These are phyloP conservation scores for Chrysoporthe cubensis DNA, from an alignment of 2,329 filamentous ascomycete species.

Conservation along the genomic window DNA sequence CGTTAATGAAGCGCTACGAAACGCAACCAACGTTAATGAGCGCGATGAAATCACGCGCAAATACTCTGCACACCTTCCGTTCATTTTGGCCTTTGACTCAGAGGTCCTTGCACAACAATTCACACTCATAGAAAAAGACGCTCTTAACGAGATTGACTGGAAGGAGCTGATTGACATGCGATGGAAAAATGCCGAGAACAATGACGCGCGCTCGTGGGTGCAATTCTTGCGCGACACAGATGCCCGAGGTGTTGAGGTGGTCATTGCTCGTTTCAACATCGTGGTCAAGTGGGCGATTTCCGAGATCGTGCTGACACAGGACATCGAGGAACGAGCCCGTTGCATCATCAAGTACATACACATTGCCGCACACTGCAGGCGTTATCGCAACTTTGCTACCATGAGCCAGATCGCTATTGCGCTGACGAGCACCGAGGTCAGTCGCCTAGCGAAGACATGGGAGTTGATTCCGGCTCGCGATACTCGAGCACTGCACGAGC, in stretches of 20 bases:
- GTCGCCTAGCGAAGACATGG: constrained; percentile 73
- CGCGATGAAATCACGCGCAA: constrained; percentile 39
- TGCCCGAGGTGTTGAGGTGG: constrained; percentile 77
- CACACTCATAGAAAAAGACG: constrained; percentile 84
- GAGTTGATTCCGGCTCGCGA: constrained; percentile 68
- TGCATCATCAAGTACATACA: constrained; percentile 83
- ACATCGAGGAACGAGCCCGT: constrained; percentile 71
- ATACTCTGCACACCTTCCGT: constrained; percentile 69
- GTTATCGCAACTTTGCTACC: constrained; percentile 81
- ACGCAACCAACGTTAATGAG: constrained; percentile 39
- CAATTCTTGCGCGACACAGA: constrained; percentile 75
- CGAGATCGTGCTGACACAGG: constrained; percentile 74
- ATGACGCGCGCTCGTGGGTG: constrained; percentile 76
- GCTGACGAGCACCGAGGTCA: constrained; percentile 72
- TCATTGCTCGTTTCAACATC: constrained; percentile 84
- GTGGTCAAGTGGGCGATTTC: constrained; percentile 88
- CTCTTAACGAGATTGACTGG: constrained; percentile 85
- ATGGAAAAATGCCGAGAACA: constrained; percentile 73
- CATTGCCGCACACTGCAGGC: constrained; percentile 75
- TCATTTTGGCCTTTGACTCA: constrained; percentile 80
- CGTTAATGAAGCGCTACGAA: constrained; percentile 42
- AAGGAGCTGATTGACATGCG: constrained; percentile 83
- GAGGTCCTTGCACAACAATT: constrained; percentile 81
- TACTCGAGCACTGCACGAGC: constrained; percentile 65
- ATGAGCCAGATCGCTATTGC: constrained; percentile 82